A percentile compares a stretch with the other conserved stretches of the same genome.
phyloP scores from a whole-genome alignment of 768 basidiomycete species.

The Russula earlei region DNA sequence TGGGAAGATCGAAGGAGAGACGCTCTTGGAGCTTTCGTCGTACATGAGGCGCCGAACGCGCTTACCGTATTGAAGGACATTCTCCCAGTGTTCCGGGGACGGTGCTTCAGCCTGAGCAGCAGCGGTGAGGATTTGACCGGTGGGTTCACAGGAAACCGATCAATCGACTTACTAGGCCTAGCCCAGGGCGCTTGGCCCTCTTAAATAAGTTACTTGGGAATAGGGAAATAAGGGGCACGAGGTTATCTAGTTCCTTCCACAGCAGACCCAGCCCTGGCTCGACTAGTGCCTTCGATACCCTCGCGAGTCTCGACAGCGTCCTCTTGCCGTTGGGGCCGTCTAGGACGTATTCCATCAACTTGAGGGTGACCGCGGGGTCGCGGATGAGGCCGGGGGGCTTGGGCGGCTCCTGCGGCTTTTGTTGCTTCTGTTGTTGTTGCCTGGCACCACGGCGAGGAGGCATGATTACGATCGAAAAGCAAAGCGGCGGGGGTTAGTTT shows the following conservation, averaged over 20 bases:
- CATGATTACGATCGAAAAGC: constrained; percentile 3
- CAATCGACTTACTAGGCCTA: constrained; percentile 54
- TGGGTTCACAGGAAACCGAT: neutral
- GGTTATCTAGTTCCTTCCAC: constrained; percentile 72
- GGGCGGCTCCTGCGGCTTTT: constrained; percentile 35
- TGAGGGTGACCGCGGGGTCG: constrained; percentile 49
- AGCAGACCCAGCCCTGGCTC: constrained; percentile 63
- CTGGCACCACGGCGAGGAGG: constrained; percentile 12
- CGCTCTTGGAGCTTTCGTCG: constrained; percentile 54
- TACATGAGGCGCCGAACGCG: constrained; percentile 62
- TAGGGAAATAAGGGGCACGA: constrained; percentile 59
- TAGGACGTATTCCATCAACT: constrained; percentile 41
- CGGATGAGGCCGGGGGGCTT: constrained; percentile 47
- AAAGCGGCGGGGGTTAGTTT: constrained; percentile 1
- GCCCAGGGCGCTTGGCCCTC: constrained; percentile 60
- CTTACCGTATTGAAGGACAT: constrained; percentile 54
- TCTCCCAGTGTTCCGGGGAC: constrained; percentile 60
- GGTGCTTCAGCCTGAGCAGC: constrained; percentile 45
- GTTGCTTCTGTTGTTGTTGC: constrained; percentile 7
- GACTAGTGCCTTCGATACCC: constrained; percentile 65
- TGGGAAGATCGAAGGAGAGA: constrained; percentile 57
- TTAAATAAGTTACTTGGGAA: constrained; percentile 62
- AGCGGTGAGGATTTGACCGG: constrained; percentile 7
- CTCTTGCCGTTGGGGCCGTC: constrained; percentile 58
- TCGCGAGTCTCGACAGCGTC: constrained; percentile 57